phyloP scores from a whole-genome alignment of 106 monocot species.

The Phalaenopsis equestris region DNA sequence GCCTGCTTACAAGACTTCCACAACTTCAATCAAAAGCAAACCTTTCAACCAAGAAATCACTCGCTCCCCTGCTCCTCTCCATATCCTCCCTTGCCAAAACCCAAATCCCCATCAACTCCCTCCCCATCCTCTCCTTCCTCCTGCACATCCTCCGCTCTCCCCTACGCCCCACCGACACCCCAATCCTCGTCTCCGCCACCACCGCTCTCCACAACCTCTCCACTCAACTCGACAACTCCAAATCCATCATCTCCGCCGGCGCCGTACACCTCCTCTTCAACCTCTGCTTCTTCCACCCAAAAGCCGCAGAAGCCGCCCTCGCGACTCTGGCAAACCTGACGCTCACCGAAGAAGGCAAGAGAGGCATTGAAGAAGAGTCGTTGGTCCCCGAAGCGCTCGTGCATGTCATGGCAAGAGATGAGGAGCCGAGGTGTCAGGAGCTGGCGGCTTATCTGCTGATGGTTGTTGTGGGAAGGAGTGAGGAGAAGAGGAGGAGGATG shows the following conservation, averaged over 20 bases:
- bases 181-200: conserved; percentile 22
- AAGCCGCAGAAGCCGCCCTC: conserved; percentile 27
- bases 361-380: conserved; percentile 30
- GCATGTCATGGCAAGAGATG: conserved; percentile 34
- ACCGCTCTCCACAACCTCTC: conserved; percentile 57
- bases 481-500: conserved; percentile 34
- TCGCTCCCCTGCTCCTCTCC: conserved; percentile 46
- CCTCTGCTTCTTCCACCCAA: conserved; percentile 8
- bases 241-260: conserved; percentile 27
- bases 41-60: conserved; percentile 10
- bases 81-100: conserved; percentile 55
- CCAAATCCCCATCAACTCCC: conserved; percentile 18
- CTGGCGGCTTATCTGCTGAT: conserved; percentile 40
- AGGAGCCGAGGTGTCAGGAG: conserved; percentile 48
- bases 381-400: conserved; percentile 30
- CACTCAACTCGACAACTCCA: conserved; percentile 41
- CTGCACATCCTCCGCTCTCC: conserved; percentile 16
- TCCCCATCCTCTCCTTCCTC: conserved; percentile 43
- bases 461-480: conserved; percentile 39
- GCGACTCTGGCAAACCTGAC: conserved; percentile 38
- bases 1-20: conserved; percentile 42
- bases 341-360: conserved; percentile 28
- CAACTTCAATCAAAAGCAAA: conserved; percentile 8
- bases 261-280: conserved; percentile 31
- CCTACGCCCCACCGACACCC: background rate